Percentiles rank a stretch among this genome's conserved stretches.
These are phyloP conservation scores for Nakazawaea populi DNA, from an alignment of 805 yeast genomes.

Conservation along the genomic window DNA sequence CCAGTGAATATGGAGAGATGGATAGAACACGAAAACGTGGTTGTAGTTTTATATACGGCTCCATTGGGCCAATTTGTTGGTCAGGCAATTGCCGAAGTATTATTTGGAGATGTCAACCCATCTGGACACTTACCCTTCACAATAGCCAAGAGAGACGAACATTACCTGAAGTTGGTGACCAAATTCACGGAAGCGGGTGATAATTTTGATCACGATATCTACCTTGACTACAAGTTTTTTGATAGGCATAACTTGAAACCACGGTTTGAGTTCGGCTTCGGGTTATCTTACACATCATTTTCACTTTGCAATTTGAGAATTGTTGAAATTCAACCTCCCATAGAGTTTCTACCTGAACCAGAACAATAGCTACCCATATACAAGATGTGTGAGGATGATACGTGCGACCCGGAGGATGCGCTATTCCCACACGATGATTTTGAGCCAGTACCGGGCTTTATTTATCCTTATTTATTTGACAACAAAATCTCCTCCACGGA, in stretches of 20 bases:
- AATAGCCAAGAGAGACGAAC: conserved; percentile 43
- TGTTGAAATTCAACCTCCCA: conserved; percentile 34
- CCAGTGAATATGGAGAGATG: conserved; percentile 52
- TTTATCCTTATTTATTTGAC: conserved; percentile 47
- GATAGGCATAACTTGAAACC: conserved; percentile 30
- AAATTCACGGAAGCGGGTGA: conserved; percentile 32
- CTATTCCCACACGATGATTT: conserved; percentile 46
- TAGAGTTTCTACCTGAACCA: conserved; percentile 40
- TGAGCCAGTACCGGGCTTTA: conserved; percentile 46
- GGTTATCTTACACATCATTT: conserved; percentile 36
- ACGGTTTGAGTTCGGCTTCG: conserved; percentile 38
- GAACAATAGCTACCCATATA: conserved; percentile 38
- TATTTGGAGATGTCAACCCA: conserved; percentile 38
- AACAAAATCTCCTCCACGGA: conserved; percentile 28
- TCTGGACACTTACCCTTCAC: conserved; percentile 37
- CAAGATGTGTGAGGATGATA: conserved; percentile 37
- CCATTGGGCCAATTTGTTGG: conserved; percentile 50
- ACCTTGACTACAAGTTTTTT: conserved; percentile 38
- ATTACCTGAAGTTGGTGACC: conserved; percentile 14
- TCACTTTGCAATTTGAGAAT: conserved; percentile 31
- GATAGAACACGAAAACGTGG: conserved; percentile 50
- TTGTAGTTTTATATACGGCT: conserved; percentile 47
- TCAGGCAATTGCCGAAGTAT: conserved; percentile 35
- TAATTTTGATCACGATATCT: conserved; percentile 36
- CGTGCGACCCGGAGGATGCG: conserved; percentile 50